phyloP scores from a whole-genome alignment of 2,329 filamentous ascomycete genomes.

The Aspergillus novofumigatus region DNA sequence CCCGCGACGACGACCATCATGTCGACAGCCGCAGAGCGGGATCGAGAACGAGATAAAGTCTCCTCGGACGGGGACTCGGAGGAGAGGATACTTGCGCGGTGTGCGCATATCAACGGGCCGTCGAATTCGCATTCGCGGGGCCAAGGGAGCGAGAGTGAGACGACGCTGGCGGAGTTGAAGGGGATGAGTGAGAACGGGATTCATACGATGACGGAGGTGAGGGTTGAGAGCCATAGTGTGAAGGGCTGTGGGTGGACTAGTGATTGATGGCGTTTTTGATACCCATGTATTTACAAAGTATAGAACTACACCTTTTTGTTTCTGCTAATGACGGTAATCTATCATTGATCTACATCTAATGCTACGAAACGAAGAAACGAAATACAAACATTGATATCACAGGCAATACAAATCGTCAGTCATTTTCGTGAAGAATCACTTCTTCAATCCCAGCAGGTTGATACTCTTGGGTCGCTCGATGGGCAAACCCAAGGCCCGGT shows the following conservation, averaged over 20 bases:
- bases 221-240: constrained; percentile 10
- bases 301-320: no score
- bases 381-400: no score
- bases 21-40: not conserved
- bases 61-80: constrained; percentile 2
- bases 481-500: constrained; percentile 84
- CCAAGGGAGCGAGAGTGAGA: not conserved
- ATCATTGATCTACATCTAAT: no score
- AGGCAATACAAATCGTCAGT: no score
- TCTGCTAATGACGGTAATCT: no score
- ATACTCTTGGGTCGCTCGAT: constrained; percentile 99
- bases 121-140: no score
- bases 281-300: not conserved
- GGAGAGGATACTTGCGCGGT: constrained; percentile 3
- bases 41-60: not conserved
- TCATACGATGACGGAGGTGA: constrained; percentile 12
- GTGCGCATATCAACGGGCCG: not conserved
- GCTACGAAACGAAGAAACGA: no score
- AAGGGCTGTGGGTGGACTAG: not conserved
- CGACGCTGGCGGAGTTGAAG: not conserved
- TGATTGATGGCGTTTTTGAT: not conserved
- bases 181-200: not conserved
- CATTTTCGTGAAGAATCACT: no score
- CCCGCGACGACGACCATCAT: constrained; percentile 4
- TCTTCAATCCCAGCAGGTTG: constrained; percentile 79